Evolutionary conservation across 768 basidiomycete genomes (phyloP).

Genomic region (Pleurotus tuber-regium): DNA sequence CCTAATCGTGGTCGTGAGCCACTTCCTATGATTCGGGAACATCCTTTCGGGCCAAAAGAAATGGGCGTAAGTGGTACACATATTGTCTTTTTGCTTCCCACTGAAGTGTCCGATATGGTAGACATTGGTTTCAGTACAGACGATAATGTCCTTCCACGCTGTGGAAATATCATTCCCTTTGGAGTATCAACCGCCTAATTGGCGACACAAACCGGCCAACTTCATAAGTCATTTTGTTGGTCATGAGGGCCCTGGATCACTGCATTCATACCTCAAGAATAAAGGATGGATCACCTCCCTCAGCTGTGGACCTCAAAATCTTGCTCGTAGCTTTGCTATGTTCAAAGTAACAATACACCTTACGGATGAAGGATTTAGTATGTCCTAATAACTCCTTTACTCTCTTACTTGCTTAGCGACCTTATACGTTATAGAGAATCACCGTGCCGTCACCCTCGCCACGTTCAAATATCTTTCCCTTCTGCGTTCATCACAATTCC

Average conservation of each 20-base stretch:
- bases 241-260: slow-evolving; percentile 90
- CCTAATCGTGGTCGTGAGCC: slow-evolving; percentile 58
- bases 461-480: slow-evolving; percentile 80
- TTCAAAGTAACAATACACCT: slow-evolving; percentile 82
- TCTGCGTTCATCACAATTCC: slow-evolving; percentile 57
- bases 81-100: slow-evolving; percentile 10
- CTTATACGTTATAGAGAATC: slow-evolving; percentile 52
- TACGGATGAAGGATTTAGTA: slow-evolving; percentile 85
- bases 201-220: slow-evolving; percentile 76
- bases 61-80: slow-evolving; percentile 53
- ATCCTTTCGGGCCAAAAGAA: slow-evolving; percentile 72
- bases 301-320: slow-evolving; percentile 62
- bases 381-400: slow-evolving; percentile 25
- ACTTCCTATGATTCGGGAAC: slow-evolving; percentile 64
- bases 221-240: slow-evolving; percentile 84
- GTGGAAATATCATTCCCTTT: slow-evolving; percentile 82
- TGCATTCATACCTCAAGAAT: slow-evolving; percentile 86
- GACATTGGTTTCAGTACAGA: slow-evolving; percentile 84
- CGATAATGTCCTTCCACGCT: slow-evolving; percentile 83
- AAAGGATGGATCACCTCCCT: slow-evolving; percentile 85
- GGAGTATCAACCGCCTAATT: slow-evolving; percentile 64
- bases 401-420: neutral
- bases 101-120: slow-evolving; percentile 30
- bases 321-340: slow-evolving; percentile 84
- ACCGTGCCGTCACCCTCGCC: slow-evolving; percentile 65